Percentiles rank a stretch among this genome's conserved stretches.
phyloP scores from a whole-genome alignment of 345 rosid genomes.

The Stellera chamaejasme region DNA sequence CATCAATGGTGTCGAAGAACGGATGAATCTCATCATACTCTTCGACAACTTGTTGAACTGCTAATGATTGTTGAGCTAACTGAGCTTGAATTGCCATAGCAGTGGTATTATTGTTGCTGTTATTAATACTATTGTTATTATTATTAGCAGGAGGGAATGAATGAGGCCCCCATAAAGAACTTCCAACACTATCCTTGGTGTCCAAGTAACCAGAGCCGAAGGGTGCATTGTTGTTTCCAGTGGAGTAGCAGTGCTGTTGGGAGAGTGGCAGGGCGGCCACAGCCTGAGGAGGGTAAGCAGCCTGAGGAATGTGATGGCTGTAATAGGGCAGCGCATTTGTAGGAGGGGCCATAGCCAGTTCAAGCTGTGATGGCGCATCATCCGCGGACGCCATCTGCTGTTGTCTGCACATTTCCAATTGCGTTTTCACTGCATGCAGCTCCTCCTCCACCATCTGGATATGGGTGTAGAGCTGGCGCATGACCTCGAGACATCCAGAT shows the following conservation, averaged over 20 bases:
- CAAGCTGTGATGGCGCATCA: constrained; percentile 56
- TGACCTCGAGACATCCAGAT: constrained; percentile 62
- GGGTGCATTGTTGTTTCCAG: constrained; percentile 19
- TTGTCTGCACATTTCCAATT: constrained; percentile 50
- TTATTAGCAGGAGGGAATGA: constrained; percentile 15
- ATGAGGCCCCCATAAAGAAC: constrained; percentile 40
- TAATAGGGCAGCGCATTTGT: constrained; percentile 29
- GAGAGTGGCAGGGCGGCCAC: constrained; percentile 19
- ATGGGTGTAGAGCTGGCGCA: constrained; percentile 33
- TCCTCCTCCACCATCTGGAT: constrained; percentile 57
- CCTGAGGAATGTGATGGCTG: constrained; percentile 16
- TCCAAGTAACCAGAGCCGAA: constrained; percentile 30
- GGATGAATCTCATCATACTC: constrained; percentile 73
- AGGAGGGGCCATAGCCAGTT: constrained; percentile 73
- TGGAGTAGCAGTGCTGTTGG: constrained; percentile 39
- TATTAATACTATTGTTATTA: constrained; percentile 12
- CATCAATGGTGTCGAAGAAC: constrained; percentile 69
- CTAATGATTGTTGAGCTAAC: constrained; percentile 29
- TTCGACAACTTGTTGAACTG: constrained; percentile 39
- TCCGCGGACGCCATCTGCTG: constrained; percentile 30
- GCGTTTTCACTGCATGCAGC: constrained; percentile 42
- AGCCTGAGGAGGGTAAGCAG: constrained; percentile 8
- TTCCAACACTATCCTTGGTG: constrained; percentile 29
- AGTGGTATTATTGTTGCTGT: constrained; percentile 9
- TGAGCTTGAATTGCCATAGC: constrained; percentile 39